phyloP scores from a whole-genome alignment of 192 early-diverging fungal genomes.

The Coemansia sp. region DNA sequence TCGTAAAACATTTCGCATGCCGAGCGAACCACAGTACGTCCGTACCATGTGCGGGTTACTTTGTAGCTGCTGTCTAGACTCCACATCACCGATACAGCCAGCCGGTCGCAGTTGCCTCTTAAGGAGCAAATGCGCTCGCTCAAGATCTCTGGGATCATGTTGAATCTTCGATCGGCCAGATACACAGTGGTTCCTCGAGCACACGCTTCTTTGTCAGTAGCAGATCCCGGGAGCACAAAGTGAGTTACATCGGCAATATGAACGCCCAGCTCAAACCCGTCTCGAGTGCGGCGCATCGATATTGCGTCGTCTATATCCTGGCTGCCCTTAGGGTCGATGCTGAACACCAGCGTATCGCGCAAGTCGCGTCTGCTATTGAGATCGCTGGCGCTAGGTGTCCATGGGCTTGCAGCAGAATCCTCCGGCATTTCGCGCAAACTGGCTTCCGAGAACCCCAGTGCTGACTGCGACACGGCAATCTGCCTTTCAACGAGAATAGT shows the following conservation, averaged over 20 bases:
- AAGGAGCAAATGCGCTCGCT: slow-evolving; percentile 73
- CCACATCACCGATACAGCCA: slow-evolving; percentile 73
- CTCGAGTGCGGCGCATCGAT: slow-evolving; percentile 58
- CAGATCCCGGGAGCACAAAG: slow-evolving; percentile 62
- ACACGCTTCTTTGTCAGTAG: slow-evolving; percentile 67
- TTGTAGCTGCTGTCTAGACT: slow-evolving; percentile 57
- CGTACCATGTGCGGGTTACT: slow-evolving; percentile 63
- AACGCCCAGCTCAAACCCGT: slow-evolving; percentile 65
- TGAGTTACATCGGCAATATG: slow-evolving; percentile 77
- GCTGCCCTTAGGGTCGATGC: slow-evolving; percentile 75
- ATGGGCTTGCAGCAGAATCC: slow-evolving; percentile 53
- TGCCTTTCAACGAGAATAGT: slow-evolving; percentile 74
- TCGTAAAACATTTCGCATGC: slow-evolving; percentile 73
- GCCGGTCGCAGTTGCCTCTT: slow-evolving; percentile 63
- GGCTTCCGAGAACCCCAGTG: slow-evolving; percentile 64
- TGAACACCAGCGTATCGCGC: slow-evolving; percentile 54
- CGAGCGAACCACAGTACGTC: slow-evolving; percentile 70
- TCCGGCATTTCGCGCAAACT: slow-evolving; percentile 66
- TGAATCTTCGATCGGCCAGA: slow-evolving; percentile 75
- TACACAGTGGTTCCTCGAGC: slow-evolving; percentile 76
- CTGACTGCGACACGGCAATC: slow-evolving; percentile 70
- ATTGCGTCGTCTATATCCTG: slow-evolving; percentile 81
- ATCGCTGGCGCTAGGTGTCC: slow-evolving; percentile 54
- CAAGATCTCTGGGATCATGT: slow-evolving; percentile 74
- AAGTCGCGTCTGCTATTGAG: slow-evolving; percentile 28